These are phyloP conservation scores for Vanrija sp. DNA, from an alignment of 1,284 basidiomycete genomes.

Conservation along the genomic window DNA sequence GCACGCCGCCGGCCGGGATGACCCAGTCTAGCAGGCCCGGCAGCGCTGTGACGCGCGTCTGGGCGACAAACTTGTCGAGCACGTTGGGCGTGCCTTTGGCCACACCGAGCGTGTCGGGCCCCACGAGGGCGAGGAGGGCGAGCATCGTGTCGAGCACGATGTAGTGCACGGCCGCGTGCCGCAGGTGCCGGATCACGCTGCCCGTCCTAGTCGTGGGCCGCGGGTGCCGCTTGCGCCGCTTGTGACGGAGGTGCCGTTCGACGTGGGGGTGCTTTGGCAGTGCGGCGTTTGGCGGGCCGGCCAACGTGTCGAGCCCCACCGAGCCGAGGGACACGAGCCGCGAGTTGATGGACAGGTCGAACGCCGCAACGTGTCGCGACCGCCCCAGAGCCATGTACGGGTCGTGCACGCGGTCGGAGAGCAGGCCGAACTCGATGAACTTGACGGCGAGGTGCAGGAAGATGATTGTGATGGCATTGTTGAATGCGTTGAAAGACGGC, in stretches of 20 bases:
- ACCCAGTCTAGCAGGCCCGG: conserved; percentile 19
- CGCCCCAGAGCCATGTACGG: conserved; percentile 25
- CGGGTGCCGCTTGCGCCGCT: not conserved
- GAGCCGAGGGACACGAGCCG: conserved; percentile 34
- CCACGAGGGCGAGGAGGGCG: conserved; percentile 26
- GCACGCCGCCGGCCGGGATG: conserved; percentile 14
- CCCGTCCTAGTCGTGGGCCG: conserved; percentile 17
- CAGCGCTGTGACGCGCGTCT: conserved; percentile 22
- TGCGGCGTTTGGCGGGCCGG: conserved; percentile 1
- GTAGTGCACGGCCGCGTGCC: conserved; percentile 21
- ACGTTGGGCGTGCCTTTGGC: conserved; percentile 15
- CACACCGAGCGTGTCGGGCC: conserved; percentile 18
- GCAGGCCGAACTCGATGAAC: conserved; percentile 33
- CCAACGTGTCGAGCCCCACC: conserved; percentile 18
- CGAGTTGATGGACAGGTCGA: conserved; percentile 34
- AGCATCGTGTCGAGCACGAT: conserved; percentile 31
- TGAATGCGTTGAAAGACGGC: conserved; percentile 31
- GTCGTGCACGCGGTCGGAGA: conserved; percentile 28
- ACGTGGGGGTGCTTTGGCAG: not conserved
- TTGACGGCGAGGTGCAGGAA: conserved; percentile 30
- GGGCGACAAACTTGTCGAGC: conserved; percentile 19
- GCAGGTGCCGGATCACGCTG: conserved; percentile 26
- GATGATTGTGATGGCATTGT: conserved; percentile 28
- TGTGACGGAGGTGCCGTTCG: conserved; percentile 1
- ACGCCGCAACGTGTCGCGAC: conserved; percentile 16